Evolutionary conservation across 202 grass and related monocot genomes (phyloP), one percentile per base, ranked within the genome.

Genomic region (Musa balbisiana): DNA sequence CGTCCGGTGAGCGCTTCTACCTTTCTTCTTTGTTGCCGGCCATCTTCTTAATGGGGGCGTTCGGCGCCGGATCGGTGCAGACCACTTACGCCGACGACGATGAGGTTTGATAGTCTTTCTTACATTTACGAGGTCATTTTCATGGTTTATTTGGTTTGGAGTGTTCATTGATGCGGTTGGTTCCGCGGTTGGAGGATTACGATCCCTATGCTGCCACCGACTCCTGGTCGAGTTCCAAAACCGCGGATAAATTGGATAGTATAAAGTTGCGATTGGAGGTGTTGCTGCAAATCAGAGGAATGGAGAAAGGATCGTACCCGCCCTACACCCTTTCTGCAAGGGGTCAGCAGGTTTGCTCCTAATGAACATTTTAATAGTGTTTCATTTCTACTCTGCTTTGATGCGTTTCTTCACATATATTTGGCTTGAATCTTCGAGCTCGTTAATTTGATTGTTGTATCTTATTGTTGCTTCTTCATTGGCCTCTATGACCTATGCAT

Each of bases 181-280:
- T 70, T 70, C 67, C 9, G 17, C 3, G 17, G 13, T 70, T 21
- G 67, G 43, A 51, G 67, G 43, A 51, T 70, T 9, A 20, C 2
- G 16, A 49, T 70, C 33, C 15, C 16, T 11, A 17, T 51, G 16
- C 43, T 19, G 16, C 20, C 16, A 11, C 8, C 6, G 33, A 70
- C 21, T 51, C 67, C 3, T 17, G 19, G 15, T 20, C 29, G 16
- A 70, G 24, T 43, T 70, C 67, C 33, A 6, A 50, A 2, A 16
- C 5, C 8, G 67, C 51, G 13, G 24, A 70, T 16, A 70, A 50
- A 50, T 19, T 91, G 65, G 82, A 80, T 1, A 53, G 21, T 90
- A 90, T 43, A 80, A 92, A 75, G 80, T 83, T 78, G 80, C 87
- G 82, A 72, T 90, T 96, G 76, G 78, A 85, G 71, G 87, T 87